Evolutionary conservation across 106 monocot species (phyloP).

Genomic region (Triglochin maritima): DNA sequence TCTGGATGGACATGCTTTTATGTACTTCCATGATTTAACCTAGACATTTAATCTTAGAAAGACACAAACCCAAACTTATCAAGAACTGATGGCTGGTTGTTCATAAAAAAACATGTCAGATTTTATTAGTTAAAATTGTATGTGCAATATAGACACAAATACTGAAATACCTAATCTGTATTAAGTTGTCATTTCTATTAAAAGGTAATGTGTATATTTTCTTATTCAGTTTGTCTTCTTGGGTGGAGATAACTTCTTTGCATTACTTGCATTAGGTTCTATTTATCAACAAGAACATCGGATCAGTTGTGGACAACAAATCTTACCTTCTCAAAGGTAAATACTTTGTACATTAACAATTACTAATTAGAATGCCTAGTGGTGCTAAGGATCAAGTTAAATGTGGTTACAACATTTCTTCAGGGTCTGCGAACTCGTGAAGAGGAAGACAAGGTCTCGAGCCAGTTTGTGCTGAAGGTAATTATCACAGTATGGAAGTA

Average conservation of each 20-base stretch:
- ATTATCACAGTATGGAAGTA: not conserved
- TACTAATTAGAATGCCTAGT: not conserved
- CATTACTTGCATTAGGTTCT: slow-evolving; percentile 35
- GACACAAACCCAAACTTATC: too few relatives aligned
- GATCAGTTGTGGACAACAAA: slow-evolving; percentile 53
- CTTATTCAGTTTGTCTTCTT: not conserved
- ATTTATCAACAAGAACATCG: slow-evolving; percentile 72
- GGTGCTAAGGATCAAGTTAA: not conserved
- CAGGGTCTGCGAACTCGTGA: slow-evolving; percentile 75
- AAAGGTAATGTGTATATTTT: not conserved
- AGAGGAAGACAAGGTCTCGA: slow-evolving; percentile 87
- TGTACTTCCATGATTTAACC: too few relatives aligned
- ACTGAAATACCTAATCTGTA: not conserved
- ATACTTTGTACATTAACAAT: slow-evolving; percentile 2
- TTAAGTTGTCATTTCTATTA: not conserved
- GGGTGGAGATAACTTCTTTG: not conserved
- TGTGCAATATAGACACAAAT: not conserved
- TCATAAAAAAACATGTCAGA: too few relatives aligned
- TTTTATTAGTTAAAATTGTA: too few relatives aligned
- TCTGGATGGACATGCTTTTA: too few relatives aligned
- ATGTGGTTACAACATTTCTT: not conserved
- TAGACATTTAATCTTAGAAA: too few relatives aligned
- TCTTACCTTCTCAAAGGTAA: slow-evolving; percentile 65
- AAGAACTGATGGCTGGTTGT: too few relatives aligned
- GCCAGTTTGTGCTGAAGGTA: slow-evolving; percentile 77